phyloP scores from a whole-genome alignment of 352 stramenopile species.

The Achlya hypogyna region DNA sequence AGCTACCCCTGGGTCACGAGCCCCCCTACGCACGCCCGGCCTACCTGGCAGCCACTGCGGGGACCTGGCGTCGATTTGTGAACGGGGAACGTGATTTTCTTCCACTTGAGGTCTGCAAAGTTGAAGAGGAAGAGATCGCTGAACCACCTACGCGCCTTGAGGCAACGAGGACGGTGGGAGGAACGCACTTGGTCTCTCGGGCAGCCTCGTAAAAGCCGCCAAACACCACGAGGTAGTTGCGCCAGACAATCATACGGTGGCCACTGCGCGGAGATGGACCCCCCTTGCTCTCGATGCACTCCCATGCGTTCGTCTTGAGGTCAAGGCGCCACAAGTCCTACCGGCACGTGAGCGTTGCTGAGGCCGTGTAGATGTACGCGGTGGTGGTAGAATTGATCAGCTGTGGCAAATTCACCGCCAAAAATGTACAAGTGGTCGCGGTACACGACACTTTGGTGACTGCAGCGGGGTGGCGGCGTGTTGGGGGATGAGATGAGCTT shows the following conservation, averaged over 20 bases:
- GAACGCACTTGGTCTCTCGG: slow-evolving; percentile 61
- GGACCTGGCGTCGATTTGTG: slow-evolving; percentile 52
- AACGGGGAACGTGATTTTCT: slow-evolving; percentile 60
- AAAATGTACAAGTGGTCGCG: slow-evolving; percentile 95
- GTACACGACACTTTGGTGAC: slow-evolving; percentile 91
- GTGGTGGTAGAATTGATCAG: slow-evolving; percentile 98
- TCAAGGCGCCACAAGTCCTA: slow-evolving; percentile 88
- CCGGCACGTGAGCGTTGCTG: neutral
- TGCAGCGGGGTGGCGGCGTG: slow-evolving; percentile 87
- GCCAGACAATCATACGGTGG: slow-evolving; percentile 92
- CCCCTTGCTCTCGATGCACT: slow-evolving; percentile 84
- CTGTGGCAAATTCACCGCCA: slow-evolving; percentile 93
- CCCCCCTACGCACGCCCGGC: neutral
- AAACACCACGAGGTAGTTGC: slow-evolving; percentile 95
- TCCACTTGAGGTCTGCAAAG: slow-evolving; percentile 84
- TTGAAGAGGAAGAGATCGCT: slow-evolving; percentile 93
- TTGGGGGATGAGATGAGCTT: slow-evolving; percentile 84
- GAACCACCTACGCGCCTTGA: slow-evolving; percentile 70
- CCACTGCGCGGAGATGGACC: slow-evolving; percentile 73
- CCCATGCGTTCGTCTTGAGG: slow-evolving; percentile 91
- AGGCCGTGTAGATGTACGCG: slow-evolving; percentile 28
- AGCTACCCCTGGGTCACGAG: no score
- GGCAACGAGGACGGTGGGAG: neutral
- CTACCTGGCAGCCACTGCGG: slow-evolving; percentile 74
- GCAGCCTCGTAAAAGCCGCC: slow-evolving; percentile 95